A percentile compares a stretch with the other conserved stretches of the same genome.
phyloP scores from a whole-genome alignment of 495 filamentous ascomycete species.

The Tirmania nivea region DNA sequence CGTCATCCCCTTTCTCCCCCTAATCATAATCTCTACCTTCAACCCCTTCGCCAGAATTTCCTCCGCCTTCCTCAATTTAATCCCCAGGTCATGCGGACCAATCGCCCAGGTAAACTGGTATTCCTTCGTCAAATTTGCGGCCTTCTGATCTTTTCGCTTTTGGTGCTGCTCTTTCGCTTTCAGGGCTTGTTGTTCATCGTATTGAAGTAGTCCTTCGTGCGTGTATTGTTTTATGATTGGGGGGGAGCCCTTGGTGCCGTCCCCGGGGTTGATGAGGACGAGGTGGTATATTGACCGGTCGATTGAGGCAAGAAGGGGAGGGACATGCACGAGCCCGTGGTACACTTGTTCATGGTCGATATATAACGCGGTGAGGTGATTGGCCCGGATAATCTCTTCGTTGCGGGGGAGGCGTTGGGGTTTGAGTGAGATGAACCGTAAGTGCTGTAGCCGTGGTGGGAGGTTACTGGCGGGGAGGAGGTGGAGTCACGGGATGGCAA shows the following conservation, averaged over 20 bases:
- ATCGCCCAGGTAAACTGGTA: conserved; percentile 53
- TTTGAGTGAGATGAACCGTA: neutral
- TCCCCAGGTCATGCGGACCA: conserved; percentile 32
- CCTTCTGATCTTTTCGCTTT: conserved; percentile 4
- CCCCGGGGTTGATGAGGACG: conserved; percentile 25
- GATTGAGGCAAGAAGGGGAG: conserved; percentile 22
- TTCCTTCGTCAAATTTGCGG: conserved; percentile 25
- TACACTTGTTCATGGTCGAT: conserved; percentile 27
- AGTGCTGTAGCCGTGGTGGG: neutral
- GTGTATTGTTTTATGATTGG: conserved; percentile 36
- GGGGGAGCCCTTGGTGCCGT: conserved; percentile 12
- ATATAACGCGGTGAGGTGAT: conserved; percentile 8
- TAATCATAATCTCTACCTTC: conserved; percentile 34
- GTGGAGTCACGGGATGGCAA: neutral
- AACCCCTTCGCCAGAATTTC: conserved; percentile 33
- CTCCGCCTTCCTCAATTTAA: conserved; percentile 31
- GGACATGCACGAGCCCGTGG: conserved; percentile 22
- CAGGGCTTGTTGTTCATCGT: conserved; percentile 4
- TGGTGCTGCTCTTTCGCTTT: conserved; percentile 9
- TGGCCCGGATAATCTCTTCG: too few species aligned
- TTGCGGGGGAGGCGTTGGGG: neutral
- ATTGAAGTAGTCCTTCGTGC: conserved; percentile 24
- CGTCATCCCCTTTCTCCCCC: conserved; percentile 65
- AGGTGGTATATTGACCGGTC: conserved; percentile 28
- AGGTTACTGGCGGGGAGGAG: neutral